phyloP scores from a whole-genome alignment of 441 rosid genomes.

The Adansonia rubrostipa region DNA sequence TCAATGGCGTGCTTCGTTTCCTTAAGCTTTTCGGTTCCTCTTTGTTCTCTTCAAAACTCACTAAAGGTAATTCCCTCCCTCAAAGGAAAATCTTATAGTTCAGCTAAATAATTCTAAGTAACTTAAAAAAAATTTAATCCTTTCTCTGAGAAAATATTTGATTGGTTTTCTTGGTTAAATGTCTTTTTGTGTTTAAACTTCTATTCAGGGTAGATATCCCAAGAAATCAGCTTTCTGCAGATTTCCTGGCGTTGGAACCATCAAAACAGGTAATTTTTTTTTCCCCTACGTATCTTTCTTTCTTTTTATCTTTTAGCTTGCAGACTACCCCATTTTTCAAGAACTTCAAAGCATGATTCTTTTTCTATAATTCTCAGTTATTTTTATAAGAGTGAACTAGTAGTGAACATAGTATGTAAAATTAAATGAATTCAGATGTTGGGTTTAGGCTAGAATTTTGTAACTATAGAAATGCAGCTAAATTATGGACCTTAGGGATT shows the following conservation, averaged over 20 bases:
- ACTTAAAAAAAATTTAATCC: background rate
- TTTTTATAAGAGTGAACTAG: background rate
- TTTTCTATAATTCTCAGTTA: background rate
- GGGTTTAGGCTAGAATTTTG: constrained; percentile 12
- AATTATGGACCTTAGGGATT: background rate
- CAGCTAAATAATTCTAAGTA: background rate
- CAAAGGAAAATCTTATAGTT: background rate
- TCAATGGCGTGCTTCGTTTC: constrained; percentile 42
- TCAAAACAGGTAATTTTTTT: constrained; percentile 32
- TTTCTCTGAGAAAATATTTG: constrained; percentile 1
- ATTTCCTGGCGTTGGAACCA: constrained; percentile 29
- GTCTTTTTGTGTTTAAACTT: constrained; percentile 13
- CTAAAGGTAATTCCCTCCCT: constrained; percentile 32
- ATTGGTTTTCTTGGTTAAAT: background rate
- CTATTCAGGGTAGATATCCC: constrained; percentile 31
- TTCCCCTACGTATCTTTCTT: background rate
- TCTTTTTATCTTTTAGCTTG: background rate
- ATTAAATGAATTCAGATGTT: background rate
- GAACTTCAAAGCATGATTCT: background rate
- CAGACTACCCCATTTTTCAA: background rate
- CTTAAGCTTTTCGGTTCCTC: constrained; percentile 31
- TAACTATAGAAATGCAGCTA: constrained; percentile 4
- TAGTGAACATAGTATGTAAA: background rate
- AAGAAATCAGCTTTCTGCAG: constrained; percentile 29
- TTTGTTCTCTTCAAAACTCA: constrained; percentile 22